phyloP scores from a whole-genome alignment of 176 grass and related monocot genomes.

The Pontederia crassipes region DNA sequence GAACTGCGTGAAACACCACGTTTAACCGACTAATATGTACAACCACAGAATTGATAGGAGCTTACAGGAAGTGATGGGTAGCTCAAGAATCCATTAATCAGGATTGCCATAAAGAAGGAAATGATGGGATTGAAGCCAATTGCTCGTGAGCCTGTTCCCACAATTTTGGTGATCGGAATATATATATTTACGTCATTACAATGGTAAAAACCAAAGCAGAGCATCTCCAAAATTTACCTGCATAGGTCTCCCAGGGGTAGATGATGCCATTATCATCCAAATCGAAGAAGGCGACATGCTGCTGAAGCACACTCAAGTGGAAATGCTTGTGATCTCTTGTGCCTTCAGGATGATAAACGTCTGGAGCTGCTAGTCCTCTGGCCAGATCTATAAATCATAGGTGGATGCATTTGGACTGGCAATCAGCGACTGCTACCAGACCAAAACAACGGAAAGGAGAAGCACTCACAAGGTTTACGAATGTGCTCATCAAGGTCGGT shows the following conservation, averaged over 20 bases:
- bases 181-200: not conserved
- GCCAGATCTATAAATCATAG: conserved; percentile 40
- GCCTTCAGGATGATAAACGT: conserved; percentile 82
- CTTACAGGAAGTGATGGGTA: conserved; percentile 61
- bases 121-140: conserved; percentile 70
- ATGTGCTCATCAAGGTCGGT: conserved; percentile 20
- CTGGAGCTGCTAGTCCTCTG: conserved; percentile 56
- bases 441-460: too few relatives aligned
- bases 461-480: conserved; percentile 30
- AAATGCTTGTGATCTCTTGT: conserved; percentile 41
- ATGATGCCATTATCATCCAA: conserved; percentile 64
- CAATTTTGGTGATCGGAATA: not conserved
- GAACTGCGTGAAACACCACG: not conserved
- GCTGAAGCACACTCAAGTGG: conserved; percentile 74
- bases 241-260: conserved; percentile 82
- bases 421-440: too few relatives aligned
- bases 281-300: conserved; percentile 90
- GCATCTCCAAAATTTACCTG: conserved; percentile 17
- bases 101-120: conserved; percentile 42
- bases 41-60: not conserved
- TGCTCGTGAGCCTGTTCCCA: conserved; percentile 38
- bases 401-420: not conserved
- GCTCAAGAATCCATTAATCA: conserved; percentile 60
- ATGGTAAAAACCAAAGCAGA: not conserved
- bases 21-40: not conserved